Evolutionary conservation across 2,329 filamentous ascomycete genomes (phyloP).

Genomic region (Calonectria pseudoreteaudii): DNA sequence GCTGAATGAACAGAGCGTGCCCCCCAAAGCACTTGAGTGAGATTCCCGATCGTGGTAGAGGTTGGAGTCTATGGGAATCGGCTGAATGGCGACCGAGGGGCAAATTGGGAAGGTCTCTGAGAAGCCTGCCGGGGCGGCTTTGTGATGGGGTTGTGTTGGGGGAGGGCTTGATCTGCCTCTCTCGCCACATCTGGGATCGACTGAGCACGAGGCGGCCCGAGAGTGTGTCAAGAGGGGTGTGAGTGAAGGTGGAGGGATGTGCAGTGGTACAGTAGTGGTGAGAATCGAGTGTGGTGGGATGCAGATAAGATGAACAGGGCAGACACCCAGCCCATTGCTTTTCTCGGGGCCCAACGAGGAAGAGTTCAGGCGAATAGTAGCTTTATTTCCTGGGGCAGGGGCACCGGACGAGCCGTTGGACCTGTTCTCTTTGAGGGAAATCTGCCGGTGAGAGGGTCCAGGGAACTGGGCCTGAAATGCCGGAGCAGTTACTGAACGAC

Average conservation of each 20-base stretch:
- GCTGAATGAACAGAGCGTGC: slow-evolving; percentile 4
- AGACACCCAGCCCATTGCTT: slow-evolving; percentile 35
- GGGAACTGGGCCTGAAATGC: background rate
- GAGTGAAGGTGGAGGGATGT: slow-evolving; percentile 25
- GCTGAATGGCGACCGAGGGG: slow-evolving; percentile 17
- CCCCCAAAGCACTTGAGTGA: slow-evolving; percentile 4
- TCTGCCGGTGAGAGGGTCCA: background rate
- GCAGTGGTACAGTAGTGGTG: slow-evolving; percentile 20
- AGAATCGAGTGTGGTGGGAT: slow-evolving; percentile 23
- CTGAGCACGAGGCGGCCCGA: slow-evolving; percentile 24
- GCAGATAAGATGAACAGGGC: slow-evolving; percentile 32
- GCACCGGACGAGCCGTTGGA: slow-evolving; percentile 19
- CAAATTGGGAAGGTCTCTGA: slow-evolving; percentile 19
- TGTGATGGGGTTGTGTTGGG: background rate
- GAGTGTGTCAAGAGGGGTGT: slow-evolving; percentile 15
- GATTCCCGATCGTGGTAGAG: slow-evolving; percentile 5
- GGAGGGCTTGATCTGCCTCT: slow-evolving; percentile 21
- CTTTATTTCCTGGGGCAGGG: slow-evolving; percentile 31
- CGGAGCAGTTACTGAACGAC: background rate
- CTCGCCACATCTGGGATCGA: slow-evolving; percentile 25
- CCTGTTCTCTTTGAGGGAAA: slow-evolving; percentile 22
- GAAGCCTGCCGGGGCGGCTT: background rate
- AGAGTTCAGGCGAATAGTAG: slow-evolving; percentile 39
- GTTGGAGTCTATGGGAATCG: slow-evolving; percentile 24
- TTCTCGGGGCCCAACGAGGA: slow-evolving; percentile 20